Evolutionary conservation across 345 rosid species (phyloP).

Genomic region (Eucalyptus sp.): DNA sequence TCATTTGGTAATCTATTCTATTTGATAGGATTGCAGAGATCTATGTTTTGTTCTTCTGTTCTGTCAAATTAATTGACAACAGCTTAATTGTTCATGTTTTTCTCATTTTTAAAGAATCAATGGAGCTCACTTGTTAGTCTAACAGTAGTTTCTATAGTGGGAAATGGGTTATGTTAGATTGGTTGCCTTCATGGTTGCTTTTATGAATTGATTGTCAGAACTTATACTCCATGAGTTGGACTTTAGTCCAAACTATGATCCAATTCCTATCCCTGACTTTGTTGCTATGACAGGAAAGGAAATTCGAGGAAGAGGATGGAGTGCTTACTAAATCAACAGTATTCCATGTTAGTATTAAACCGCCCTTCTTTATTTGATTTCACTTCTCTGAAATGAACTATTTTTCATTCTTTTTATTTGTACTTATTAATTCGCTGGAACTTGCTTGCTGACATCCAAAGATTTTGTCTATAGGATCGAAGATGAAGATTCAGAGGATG

Average conservation of each 20-base stretch:
- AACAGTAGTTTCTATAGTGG: no score
- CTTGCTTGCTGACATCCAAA: background rate
- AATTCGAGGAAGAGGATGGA: slow-evolving; percentile 10
- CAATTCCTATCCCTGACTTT: background rate
- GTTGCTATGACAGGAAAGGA: background rate
- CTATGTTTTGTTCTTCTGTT: no score
- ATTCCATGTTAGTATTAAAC: background rate
- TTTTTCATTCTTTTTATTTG: background rate
- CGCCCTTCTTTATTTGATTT: background rate
- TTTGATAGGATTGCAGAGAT: no score
- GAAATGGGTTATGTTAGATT: no score
- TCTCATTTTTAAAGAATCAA: no score
- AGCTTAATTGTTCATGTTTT: no score
- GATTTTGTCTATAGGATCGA: background rate
- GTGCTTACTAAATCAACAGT: background rate
- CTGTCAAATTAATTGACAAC: no score
- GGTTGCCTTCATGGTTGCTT: background rate
- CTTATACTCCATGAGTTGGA: no score
- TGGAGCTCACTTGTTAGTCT: no score
- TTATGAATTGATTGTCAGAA: background rate
- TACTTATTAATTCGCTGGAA: rapidly evolving
- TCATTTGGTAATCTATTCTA: no score
- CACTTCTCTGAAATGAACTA: background rate
- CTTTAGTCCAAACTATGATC: no score
- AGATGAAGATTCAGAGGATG: background rate